Evolutionary conservation across 1,139 yeast species (phyloP).

Genomic region (Sugiyamaella japonica): DNA sequence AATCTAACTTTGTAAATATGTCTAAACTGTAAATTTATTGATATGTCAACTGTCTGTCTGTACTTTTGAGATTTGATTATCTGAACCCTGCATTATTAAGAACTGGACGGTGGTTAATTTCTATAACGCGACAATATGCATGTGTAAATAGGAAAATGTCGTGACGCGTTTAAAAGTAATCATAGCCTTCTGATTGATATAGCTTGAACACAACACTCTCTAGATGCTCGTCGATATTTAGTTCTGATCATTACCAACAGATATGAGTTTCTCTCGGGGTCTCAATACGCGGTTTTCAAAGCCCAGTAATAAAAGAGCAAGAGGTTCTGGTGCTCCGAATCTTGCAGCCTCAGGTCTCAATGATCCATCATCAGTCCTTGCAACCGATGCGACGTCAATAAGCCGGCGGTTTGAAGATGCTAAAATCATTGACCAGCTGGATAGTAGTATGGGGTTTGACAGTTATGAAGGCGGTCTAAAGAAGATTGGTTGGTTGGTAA

Average conservation of each 20-base stretch:
- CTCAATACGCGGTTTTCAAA: conserved; percentile 9
- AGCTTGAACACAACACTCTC: too few relatives aligned
- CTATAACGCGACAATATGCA: conserved; percentile 12
- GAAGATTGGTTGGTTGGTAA: conserved; percentile 81
- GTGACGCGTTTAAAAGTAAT: conserved; percentile 4
- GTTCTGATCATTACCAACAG: too few relatives aligned
- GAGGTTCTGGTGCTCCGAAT: conserved; percentile 2
- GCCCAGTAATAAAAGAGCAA: neutral
- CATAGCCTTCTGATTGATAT: neutral
- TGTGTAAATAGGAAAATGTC: neutral
- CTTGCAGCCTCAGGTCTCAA: conserved; percentile 13
- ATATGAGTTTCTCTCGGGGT: conserved; percentile 11
- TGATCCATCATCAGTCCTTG: conserved; percentile 5
- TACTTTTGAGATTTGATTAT: too few relatives aligned
- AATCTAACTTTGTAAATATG: neutral
- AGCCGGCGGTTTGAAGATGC: conserved; percentile 32
- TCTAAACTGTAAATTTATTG: too few relatives aligned
- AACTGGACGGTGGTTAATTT: neutral
- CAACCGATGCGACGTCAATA: conserved; percentile 39
- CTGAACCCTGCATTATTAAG: neutral
- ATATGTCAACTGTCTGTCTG: too few relatives aligned
- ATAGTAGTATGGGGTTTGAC: conserved; percentile 80
- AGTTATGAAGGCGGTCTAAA: conserved; percentile 72
- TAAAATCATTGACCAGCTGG: conserved; percentile 45
- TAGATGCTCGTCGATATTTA: neutral